Base-by-base conservation (phyloP, 179 eudicot genomes). In the Pouteria campechiana region DNA sequence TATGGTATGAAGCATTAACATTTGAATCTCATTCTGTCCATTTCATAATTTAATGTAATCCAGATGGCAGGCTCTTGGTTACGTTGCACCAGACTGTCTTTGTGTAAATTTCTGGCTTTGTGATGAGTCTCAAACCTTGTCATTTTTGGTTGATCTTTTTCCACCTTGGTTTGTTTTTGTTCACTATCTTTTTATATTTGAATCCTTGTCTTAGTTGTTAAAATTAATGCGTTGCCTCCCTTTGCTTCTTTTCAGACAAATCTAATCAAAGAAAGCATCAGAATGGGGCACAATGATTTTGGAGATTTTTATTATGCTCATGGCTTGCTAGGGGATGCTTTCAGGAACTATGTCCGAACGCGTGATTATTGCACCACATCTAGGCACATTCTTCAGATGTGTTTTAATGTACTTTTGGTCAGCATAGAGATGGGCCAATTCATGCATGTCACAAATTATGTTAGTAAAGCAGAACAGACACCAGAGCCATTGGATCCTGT, bases 391-490 rank as follows among this genome's bases (percentile, higher is more conserved):
- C 68, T 79, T 35, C 77, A 77, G 36, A 86, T 90, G 98, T 90
- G 98, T 43, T 55, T 86, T 58, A 90, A 76, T 69, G 86, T 95
- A 3, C 85, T 86, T 46, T 66, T 90, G 57, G 93, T 86, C 30
- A 90, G 98, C 70, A 81, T 90, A 40, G 98, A 90, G 76, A 72
- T 86, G 90, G 84, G 87, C 25, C 93, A 90, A 61, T 90, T 90
- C 55, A 52, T 84, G 2, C 98, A 90, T 64, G 98, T 90, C 36
- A 51, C 83, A 38, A 90, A 84, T 71, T 86, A 86, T 60, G 93
- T 81, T 54, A 65, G 78, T 51, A 90, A 90, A 68, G 95, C 95
- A 37, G 98, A 90, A 68, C 83, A 71, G 48, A 76, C 52, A 31
- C 67, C 65, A 18, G 87, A 81, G 40, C 79, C 72, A 9, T 41